phyloP scores from a whole-genome alignment of 495 filamentous ascomycete genomes.

The Cercophora scortea region DNA sequence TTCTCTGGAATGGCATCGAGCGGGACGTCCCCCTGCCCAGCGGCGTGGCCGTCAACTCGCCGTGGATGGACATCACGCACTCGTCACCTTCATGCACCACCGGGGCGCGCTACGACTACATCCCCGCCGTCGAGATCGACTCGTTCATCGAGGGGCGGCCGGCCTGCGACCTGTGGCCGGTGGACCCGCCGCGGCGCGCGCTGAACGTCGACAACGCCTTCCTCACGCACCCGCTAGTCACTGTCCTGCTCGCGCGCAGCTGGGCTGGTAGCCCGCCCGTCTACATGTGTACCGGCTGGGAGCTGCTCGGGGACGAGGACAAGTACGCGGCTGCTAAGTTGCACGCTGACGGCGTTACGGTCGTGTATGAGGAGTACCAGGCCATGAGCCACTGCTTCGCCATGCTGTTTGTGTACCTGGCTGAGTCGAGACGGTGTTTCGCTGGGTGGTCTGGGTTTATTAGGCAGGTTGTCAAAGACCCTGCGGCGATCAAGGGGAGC shows the following conservation, averaged over 20 bases:
- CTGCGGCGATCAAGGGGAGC: constrained; percentile 12
- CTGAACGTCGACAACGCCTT: constrained; percentile 59
- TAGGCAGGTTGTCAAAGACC: constrained; percentile 31
- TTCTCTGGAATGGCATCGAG: constrained; percentile 56
- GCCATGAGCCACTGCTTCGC: constrained; percentile 88
- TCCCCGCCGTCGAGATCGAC: constrained; percentile 41
- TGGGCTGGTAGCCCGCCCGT: constrained; percentile 69
- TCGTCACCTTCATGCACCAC: constrained; percentile 59
- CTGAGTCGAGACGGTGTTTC: constrained; percentile 44
- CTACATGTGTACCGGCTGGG: constrained; percentile 69
- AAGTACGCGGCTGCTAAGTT: constrained; percentile 53
- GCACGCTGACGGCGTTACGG: constrained; percentile 50
- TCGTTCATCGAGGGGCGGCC: constrained; percentile 34
- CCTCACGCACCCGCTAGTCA: constrained; percentile 67
- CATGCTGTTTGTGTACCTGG: constrained; percentile 47
- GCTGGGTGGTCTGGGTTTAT: constrained; percentile 53
- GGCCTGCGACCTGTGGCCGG: constrained; percentile 62
- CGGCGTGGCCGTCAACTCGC: constrained; percentile 54
- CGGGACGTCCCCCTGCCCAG: constrained; percentile 59
- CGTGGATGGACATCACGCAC: constrained; percentile 74
- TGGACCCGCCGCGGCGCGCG: constrained; percentile 57
- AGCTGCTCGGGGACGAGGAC: constrained; percentile 69
- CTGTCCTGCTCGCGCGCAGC: constrained; percentile 53
- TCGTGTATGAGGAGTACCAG: constrained; percentile 70
- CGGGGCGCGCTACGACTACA: constrained; percentile 68